These are phyloP conservation scores for Scutellaria barbata DNA, from an alignment of 257 asterid species.

Conservation along the genomic window DNA sequence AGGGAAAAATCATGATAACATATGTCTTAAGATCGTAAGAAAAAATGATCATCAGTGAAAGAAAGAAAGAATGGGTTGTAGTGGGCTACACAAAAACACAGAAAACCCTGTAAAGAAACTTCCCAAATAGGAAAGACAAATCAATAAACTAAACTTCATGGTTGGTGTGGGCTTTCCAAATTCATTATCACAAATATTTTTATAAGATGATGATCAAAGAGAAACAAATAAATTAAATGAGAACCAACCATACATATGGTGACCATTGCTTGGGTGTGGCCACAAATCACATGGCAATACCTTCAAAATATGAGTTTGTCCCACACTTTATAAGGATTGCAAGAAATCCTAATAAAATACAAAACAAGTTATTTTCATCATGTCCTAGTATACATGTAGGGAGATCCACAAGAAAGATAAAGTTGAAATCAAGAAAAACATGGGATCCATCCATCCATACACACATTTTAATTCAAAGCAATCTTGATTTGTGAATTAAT, in stretches of 20 bases:
- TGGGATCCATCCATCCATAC: neutral
- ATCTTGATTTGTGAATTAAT: too few species aligned
- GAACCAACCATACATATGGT: constrained; percentile 44
- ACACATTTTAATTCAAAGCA: too few species aligned
- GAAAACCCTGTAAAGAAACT: constrained; percentile 27
- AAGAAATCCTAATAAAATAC: neutral
- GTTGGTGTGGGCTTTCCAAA: constrained; percentile 31
- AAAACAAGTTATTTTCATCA: constrained; percentile 31
- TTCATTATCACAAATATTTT: neutral
- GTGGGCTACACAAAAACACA: constrained; percentile 27
- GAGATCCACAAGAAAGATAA: too few species aligned
- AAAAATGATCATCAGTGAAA: constrained; percentile 3
- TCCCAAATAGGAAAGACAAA: constrained; percentile 39
- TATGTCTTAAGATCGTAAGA: constrained; percentile 14
- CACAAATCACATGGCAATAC: constrained; percentile 60
- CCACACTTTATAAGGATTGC: constrained; percentile 54
- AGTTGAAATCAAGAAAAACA: neutral
- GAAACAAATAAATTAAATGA: constrained; percentile 33
- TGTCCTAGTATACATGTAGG: neutral
- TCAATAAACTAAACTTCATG: constrained; percentile 22
- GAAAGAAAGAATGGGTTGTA: neutral
- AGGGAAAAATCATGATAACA: constrained; percentile 20
- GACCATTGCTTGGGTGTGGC: constrained; percentile 34
- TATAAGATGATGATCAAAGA: constrained; percentile 32
- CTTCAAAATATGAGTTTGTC: constrained; percentile 64